These are phyloP conservation scores for Populus hybrid DNA, from an alignment of 441 rosid species.

Conservation along the genomic window DNA sequence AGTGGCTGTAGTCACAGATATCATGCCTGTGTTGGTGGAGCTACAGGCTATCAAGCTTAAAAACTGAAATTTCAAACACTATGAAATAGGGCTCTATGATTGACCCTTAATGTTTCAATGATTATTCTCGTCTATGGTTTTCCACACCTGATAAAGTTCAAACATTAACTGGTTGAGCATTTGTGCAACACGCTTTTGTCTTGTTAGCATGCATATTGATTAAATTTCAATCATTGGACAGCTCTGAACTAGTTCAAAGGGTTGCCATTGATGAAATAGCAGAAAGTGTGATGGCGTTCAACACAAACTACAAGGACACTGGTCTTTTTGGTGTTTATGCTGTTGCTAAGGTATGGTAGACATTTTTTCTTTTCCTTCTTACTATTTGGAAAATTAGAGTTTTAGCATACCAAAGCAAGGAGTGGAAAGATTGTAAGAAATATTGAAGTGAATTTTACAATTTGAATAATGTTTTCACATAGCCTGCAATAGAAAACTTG, in stretches of 20 bases:
- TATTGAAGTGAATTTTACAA: neutral
- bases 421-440: neutral
- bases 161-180: neutral
- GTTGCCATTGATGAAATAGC: constrained; percentile 86
- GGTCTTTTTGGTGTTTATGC: constrained; percentile 98
- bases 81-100: neutral
- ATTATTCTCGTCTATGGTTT: neutral
- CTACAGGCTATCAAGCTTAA: neutral
- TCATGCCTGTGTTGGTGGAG: neutral
- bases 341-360: constrained; percentile 76
- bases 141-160: neutral
- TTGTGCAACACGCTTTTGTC: neutral
- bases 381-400: neutral
- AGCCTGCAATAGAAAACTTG: neutral
- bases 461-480: neutral
- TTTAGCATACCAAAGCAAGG: neutral
- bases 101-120: neutral
- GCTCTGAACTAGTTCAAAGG: constrained; percentile 87
- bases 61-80: neutral
- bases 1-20: neutral
- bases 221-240: constrained; percentile 30
- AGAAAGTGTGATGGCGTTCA: constrained; percentile 97
- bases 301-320: constrained; percentile 98
- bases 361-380: neutral
- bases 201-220: constrained; percentile 2